Conservation (phyloP, 768 basidiomycete species). For the Lactarius quietus region DNA sequence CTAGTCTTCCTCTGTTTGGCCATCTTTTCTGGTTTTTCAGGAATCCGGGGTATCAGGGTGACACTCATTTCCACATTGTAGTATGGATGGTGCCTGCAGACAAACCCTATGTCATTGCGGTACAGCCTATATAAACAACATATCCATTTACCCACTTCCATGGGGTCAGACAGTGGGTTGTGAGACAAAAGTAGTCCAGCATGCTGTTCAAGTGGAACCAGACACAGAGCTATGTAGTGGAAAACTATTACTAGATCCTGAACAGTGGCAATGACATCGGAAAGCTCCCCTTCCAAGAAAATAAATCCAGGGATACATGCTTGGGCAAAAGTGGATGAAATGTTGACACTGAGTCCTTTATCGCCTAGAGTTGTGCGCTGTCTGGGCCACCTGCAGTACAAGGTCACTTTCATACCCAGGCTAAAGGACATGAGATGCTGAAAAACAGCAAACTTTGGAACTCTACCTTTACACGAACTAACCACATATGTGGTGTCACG, state of each 20-base stretch:
- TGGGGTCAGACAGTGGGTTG: background rate
- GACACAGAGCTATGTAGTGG: accelerated
- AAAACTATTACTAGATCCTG: background rate
- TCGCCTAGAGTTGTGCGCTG: too few species aligned
- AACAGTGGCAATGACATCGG: background rate
- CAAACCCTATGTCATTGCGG: background rate
- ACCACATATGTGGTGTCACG: too few species aligned
- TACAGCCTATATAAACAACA: background rate
- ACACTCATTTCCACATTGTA: background rate
- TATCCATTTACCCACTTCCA: background rate
- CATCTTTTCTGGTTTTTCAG: too few species aligned
- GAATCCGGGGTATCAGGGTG: background rate
- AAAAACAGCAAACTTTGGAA: too few species aligned
- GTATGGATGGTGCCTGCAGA: background rate
- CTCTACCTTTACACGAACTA: too few species aligned
- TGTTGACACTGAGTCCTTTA: background rate
- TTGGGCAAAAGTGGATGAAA: background rate
- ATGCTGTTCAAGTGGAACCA: background rate
- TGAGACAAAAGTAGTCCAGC: background rate
- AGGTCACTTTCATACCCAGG: too few species aligned
- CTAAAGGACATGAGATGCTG: too few species aligned
- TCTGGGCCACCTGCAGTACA: too few species aligned
- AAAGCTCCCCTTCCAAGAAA: background rate
- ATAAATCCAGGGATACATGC: background rate
- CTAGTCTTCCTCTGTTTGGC: background rate